Percentiles rank a stretch among this genome's conserved stretches.
These are phyloP conservation scores for Apophysomyces elegans DNA, from an alignment of 371 early-diverging fungal genomes.

Conservation along the genomic window DNA sequence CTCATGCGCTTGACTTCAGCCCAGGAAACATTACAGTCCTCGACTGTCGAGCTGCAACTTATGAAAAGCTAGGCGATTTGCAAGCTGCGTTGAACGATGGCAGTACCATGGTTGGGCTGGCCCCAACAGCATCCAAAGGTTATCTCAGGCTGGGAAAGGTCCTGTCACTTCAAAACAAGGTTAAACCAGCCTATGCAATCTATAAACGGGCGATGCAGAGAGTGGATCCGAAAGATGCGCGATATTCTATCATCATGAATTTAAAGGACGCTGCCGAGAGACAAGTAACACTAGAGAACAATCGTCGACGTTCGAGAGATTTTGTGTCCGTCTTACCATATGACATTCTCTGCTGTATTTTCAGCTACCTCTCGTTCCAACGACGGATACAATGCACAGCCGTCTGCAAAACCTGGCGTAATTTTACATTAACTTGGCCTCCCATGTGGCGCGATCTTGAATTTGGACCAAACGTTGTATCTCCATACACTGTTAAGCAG, in stretches of 20 bases:
- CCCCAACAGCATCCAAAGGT: constrained; percentile 37
- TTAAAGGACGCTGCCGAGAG: constrained; percentile 10
- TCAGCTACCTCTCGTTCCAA: constrained; percentile 36
- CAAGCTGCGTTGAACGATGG: constrained; percentile 36
- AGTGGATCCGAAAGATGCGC: constrained; percentile 25
- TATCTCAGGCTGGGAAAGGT: constrained; percentile 44
- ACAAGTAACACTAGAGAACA: constrained; percentile 3
- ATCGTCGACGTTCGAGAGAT: constrained; percentile 16
- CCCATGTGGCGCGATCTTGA: constrained; percentile 47
- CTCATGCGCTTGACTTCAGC: constrained; percentile 20
- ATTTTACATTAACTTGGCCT: constrained; percentile 31
- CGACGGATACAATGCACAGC: constrained; percentile 37
- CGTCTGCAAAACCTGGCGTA: constrained; percentile 42
- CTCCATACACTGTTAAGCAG: constrained; percentile 20
- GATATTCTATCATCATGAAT: constrained; percentile 21
- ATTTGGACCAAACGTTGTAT: constrained; percentile 21
- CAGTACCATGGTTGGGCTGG: constrained; percentile 22
- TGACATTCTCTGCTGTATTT: constrained; percentile 39
- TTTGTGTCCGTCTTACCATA: constrained; percentile 36
- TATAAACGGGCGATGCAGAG: constrained; percentile 28
- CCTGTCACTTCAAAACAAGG: constrained; percentile 23
- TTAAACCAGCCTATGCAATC: constrained; percentile 19
- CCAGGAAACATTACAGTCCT: constrained; percentile 29
- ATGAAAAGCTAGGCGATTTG: constrained; percentile 28
- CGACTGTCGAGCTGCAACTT: constrained; percentile 44